phyloP scores from a whole-genome alignment of 805 yeast species.

The Lipomyces yamanashiensis region DNA sequence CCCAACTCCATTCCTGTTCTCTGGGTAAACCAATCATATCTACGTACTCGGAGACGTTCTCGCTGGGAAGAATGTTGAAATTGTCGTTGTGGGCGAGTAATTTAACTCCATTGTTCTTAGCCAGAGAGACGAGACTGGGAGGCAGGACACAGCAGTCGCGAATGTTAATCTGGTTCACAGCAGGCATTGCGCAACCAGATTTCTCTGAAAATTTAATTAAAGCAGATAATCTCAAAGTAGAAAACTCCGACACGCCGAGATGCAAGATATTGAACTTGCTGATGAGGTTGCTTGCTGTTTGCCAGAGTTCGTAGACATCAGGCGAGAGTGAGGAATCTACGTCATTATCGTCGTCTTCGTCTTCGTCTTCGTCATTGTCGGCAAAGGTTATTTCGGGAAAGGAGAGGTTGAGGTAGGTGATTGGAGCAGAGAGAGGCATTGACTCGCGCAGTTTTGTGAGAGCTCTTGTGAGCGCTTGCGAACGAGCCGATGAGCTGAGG shows the following conservation, averaged over 20 bases:
- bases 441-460: slow-evolving; percentile 14
- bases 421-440: slow-evolving; percentile 16
- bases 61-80: slow-evolving; percentile 36
- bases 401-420: slow-evolving; percentile 36
- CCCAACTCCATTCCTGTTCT: slow-evolving; percentile 23
- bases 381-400: slow-evolving; percentile 42
- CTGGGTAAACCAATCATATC: slow-evolving; percentile 2
- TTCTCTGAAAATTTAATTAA: slow-evolving; percentile 32
- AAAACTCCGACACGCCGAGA: slow-evolving; percentile 43
- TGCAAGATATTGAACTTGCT: slow-evolving; percentile 22
- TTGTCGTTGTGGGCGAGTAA: slow-evolving; percentile 46
- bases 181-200: slow-evolving; percentile 28
- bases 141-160: slow-evolving; percentile 47
- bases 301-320: slow-evolving; percentile 38
- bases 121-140: slow-evolving; percentile 41
- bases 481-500: slow-evolving; percentile 7
- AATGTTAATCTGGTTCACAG: slow-evolving; percentile 45
- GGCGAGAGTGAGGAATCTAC: slow-evolving; percentile 10
- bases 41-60: slow-evolving; percentile 7
- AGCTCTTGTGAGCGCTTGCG: slow-evolving; percentile 17
- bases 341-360: slow-evolving; percentile 13
- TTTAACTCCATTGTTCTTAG: slow-evolving; percentile 40
- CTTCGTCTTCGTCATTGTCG: slow-evolving; percentile 40
- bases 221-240: slow-evolving; percentile 37
- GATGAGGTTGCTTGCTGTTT: slow-evolving; percentile 27